A percentile compares a stretch with the other conserved stretches of the same genome.
These are phyloP conservation scores for Hypoxylon rickii DNA, from an alignment of 495 filamentous ascomycete genomes.

Conservation along the genomic window DNA sequence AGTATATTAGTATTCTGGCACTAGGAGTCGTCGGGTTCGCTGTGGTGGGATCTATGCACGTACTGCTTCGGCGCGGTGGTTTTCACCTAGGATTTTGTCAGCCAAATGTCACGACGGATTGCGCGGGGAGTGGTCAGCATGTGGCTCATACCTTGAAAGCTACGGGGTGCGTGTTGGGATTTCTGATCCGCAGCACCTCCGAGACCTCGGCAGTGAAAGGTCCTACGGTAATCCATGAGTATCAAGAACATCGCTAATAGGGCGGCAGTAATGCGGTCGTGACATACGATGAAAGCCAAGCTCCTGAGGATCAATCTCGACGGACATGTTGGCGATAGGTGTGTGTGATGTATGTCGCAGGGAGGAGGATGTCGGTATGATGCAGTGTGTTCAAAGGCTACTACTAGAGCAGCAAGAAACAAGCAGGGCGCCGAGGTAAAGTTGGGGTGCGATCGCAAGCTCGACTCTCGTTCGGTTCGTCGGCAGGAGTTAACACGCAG, in stretches of 20 bases:
- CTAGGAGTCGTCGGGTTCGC: conserved; percentile 17
- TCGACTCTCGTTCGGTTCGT: conserved; percentile 3
- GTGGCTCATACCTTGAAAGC: conserved; percentile 88
- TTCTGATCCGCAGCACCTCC: conserved; percentile 79
- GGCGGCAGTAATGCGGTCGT: conserved; percentile 1
- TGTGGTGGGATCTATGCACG: conserved; percentile 39
- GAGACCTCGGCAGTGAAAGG: conserved; percentile 92
- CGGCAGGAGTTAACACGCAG: not conserved
- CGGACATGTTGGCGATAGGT: conserved; percentile 70
- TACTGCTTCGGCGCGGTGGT: conserved; percentile 99
- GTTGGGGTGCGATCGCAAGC: conserved; percentile 21
- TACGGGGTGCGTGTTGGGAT: conserved; percentile 75
- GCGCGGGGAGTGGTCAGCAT: conserved; percentile 1
- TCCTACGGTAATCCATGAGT: conserved; percentile 58
- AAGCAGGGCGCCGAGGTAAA: conserved; percentile 7
- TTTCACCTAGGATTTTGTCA: conserved; percentile 72
- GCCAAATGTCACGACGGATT: conserved; percentile 7
- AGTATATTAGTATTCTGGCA: conserved; percentile 20
- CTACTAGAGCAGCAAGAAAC: conserved; percentile 1
- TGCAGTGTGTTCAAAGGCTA: not conserved
- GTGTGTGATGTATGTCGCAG: conserved; percentile 4
- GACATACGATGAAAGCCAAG: conserved; percentile 88
- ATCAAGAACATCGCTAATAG: conserved; percentile 1
- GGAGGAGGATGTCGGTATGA: not conserved
- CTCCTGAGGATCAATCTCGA: conserved; percentile 89